Conservation (phyloP, 148 eudicot genomes). For the Rhododendron simsii region DNA sequence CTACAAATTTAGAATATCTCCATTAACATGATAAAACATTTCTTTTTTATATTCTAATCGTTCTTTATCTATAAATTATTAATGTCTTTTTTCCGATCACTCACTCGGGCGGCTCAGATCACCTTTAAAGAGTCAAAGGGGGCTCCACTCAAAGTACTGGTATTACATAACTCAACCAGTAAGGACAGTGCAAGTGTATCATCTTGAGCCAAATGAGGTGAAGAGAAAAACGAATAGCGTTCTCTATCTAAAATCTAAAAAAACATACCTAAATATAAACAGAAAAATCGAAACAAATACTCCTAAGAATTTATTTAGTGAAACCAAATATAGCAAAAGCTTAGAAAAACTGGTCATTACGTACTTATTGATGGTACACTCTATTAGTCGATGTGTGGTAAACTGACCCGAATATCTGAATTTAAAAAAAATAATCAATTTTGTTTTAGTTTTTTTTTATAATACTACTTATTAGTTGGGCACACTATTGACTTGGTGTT, state of each 20-base stretch:
- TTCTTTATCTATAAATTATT: neutral
- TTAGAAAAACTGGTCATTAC: neutral
- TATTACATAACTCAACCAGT: neutral
- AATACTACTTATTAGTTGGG: neutral
- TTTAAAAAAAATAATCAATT: too few species aligned
- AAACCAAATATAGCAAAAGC: neutral
- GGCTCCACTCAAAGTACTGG: neutral
- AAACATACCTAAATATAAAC: too few species aligned
- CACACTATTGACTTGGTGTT: neutral
- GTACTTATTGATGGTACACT: neutral
- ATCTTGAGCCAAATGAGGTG: neutral
- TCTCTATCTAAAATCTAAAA: too few species aligned
- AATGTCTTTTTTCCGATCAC: neutral
- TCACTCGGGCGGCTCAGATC: neutral
- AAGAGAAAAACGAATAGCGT: neutral
- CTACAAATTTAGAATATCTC: neutral
- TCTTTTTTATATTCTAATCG: too few species aligned
- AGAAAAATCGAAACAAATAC: neutral
- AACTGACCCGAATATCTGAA: too few species aligned
- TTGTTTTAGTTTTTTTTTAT: too few species aligned
- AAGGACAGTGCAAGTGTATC: neutral
- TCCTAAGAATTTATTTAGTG: neutral
- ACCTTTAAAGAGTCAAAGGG: neutral
- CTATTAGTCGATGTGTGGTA: neutral
- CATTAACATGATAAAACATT: neutral